Evolutionary conservation across 306 rosid genomes (phyloP).

Genomic region (Quercus cerris): DNA sequence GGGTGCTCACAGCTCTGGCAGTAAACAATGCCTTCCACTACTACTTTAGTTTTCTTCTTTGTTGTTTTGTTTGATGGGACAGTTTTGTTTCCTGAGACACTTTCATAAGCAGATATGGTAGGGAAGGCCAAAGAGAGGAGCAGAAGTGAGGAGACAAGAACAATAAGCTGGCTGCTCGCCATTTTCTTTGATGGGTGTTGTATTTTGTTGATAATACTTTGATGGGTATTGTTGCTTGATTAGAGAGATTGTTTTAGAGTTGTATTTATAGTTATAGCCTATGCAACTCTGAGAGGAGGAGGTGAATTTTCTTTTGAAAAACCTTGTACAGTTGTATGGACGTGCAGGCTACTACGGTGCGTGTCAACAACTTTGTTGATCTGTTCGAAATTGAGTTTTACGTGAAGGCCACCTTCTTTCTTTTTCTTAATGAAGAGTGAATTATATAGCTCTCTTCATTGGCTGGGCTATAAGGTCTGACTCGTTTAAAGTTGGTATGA

Average conservation of each 20-base stretch:
- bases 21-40: conserved; percentile 74
- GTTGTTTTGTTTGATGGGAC: too few species aligned
- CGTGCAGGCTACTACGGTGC: neutral
- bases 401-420: neutral
- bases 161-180: conserved; percentile 41
- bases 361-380: neutral
- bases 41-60: conserved; percentile 48
- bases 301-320: neutral
- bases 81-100: too few species aligned
- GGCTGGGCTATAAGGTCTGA: too few species aligned
- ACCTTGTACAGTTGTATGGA: neutral
- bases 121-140: conserved; percentile 41
- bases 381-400: too few species aligned
- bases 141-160: conserved; percentile 36
- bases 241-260: neutral
- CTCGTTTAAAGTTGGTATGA: too few species aligned
- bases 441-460: too few species aligned
- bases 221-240: neutral
- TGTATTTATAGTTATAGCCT: neutral
- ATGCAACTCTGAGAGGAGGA: neutral
- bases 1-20: conserved; percentile 77
- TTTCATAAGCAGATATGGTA: conserved; percentile 23
- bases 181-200: conserved; percentile 24
- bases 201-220: neutral
- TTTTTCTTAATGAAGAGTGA: neutral